Conservation (phyloP, 106 monocot species). For the Allium sativum region DNA sequence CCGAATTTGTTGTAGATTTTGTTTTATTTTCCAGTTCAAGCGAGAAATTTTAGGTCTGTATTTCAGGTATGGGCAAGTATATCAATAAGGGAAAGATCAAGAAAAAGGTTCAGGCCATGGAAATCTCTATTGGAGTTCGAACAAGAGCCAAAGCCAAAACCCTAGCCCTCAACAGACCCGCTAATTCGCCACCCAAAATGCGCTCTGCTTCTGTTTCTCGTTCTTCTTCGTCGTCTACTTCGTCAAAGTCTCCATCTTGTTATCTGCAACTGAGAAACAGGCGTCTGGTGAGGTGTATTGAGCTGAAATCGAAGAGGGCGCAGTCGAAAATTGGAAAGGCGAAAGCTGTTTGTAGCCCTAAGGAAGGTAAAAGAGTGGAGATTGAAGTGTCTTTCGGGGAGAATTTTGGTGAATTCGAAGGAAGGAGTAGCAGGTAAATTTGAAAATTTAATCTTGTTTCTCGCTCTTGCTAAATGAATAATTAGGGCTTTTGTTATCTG, state of each 20-base stretch:
- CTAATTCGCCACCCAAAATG: not conserved
- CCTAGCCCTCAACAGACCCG: slow-evolving; percentile 32
- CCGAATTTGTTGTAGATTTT: not conserved
- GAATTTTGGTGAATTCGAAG: slow-evolving; percentile 34
- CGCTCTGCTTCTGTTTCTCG: slow-evolving; percentile 3
- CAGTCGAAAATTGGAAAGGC: not conserved
- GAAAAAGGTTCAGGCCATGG: slow-evolving; percentile 29
- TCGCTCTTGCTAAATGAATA: not conserved
- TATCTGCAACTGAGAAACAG: slow-evolving; percentile 46
- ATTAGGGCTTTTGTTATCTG: slow-evolving; percentile 3
- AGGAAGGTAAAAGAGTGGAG: not conserved
- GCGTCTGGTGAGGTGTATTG: slow-evolving; percentile 24
- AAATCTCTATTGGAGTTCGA: slow-evolving; percentile 35
- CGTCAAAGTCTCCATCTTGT: slow-evolving; percentile 2
- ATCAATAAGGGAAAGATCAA: slow-evolving; percentile 30
- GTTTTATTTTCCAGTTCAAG: not conserved
- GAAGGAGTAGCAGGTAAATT: slow-evolving; percentile 20
- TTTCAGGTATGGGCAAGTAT: slow-evolving; percentile 33
- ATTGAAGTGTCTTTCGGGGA: slow-evolving; percentile 40
- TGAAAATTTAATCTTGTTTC: not conserved
- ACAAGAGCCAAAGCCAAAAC: slow-evolving; percentile 29
- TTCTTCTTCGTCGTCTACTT: slow-evolving; percentile 5
- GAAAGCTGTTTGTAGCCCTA: not conserved
- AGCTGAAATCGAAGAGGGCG: not conserved
- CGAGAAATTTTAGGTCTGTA: not conserved